phyloP scores from a whole-genome alignment of 768 basidiomycete species.

The Cystofilobasidium bisporidii region DNA sequence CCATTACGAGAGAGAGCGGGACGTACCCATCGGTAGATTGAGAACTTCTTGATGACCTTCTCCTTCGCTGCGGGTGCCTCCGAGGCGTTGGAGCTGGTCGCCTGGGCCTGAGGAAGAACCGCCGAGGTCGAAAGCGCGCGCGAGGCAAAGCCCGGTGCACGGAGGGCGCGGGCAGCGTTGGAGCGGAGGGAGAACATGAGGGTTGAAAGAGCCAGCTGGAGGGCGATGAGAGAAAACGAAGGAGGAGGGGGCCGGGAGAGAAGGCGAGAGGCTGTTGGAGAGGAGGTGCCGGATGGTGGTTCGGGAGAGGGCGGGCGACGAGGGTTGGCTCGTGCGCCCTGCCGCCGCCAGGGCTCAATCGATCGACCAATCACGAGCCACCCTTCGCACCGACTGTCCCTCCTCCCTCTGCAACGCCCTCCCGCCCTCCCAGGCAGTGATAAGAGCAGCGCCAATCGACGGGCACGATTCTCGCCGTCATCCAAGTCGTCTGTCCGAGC shows the following conservation, averaged over 20 bases:
- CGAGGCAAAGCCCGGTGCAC: slow-evolving; percentile 7
- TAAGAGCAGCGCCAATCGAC: no score
- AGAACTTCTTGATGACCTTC: slow-evolving; percentile 71
- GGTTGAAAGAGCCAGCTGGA: slow-evolving; percentile 14
- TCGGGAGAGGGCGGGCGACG: no score
- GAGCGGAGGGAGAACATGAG: slow-evolving; percentile 21
- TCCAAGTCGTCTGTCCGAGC: no score
- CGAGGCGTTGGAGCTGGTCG: slow-evolving; percentile 31
- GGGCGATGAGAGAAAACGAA: no score
- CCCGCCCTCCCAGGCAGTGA: no score
- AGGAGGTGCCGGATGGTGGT: no score
- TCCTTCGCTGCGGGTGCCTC: slow-evolving; percentile 29
- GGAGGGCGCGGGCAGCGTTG: slow-evolving; percentile 15
- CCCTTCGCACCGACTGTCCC: no score
- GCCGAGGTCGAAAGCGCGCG: slow-evolving; percentile 30
- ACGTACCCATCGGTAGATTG: slow-evolving; percentile 95
- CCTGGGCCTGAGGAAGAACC: slow-evolving; percentile 29
- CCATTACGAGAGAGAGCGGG: background rate
- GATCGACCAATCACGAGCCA: no score
- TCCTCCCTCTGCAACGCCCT: no score
- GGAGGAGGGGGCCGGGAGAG: slow-evolving; percentile 24
- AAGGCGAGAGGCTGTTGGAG: background rate
- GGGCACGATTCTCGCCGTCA: no score
- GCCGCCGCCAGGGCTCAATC: no score
- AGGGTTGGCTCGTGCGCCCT: no score